A percentile compares a stretch with the other conserved stretches of the same genome.
phyloP scores from a whole-genome alignment of 164 flowering plant species.

The Vitis cinerea region DNA sequence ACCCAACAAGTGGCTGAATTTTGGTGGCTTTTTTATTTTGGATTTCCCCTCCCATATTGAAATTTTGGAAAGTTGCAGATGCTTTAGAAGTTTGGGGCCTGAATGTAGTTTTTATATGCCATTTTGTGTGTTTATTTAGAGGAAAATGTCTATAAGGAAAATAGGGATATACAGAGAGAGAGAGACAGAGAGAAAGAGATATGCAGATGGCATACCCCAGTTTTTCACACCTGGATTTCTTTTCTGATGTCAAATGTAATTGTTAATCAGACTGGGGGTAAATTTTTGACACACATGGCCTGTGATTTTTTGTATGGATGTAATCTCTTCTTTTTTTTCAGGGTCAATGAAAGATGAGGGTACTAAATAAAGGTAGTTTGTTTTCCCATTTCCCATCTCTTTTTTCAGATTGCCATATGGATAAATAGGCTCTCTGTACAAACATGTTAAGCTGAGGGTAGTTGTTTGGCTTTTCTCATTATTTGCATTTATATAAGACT shows the following conservation, averaged over 20 bases:
- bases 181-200: background rate
- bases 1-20: conserved; percentile 39
- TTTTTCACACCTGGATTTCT: conserved; percentile 11
- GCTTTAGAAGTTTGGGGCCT: background rate
- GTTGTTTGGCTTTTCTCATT: too few relatives aligned
- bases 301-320: too few relatives aligned
- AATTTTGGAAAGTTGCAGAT: background rate
- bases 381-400: too few relatives aligned
- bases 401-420: too few relatives aligned
- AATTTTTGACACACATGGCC: too few relatives aligned
- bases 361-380: too few relatives aligned
- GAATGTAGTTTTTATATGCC: background rate
- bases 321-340: background rate
- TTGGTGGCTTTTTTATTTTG: background rate
- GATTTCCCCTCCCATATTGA: background rate
- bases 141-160: background rate
- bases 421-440: too few relatives aligned
- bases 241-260: background rate
- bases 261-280: background rate
- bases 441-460: too few relatives aligned
- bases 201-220: conserved; percentile 1
- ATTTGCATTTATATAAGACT: too few relatives aligned
- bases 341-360: too few relatives aligned
- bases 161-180: background rate
- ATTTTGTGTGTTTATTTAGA: background rate